phyloP scores from a whole-genome alignment of 2,329 filamentous ascomycete genomes.

The Pseudocercospora vitis region DNA sequence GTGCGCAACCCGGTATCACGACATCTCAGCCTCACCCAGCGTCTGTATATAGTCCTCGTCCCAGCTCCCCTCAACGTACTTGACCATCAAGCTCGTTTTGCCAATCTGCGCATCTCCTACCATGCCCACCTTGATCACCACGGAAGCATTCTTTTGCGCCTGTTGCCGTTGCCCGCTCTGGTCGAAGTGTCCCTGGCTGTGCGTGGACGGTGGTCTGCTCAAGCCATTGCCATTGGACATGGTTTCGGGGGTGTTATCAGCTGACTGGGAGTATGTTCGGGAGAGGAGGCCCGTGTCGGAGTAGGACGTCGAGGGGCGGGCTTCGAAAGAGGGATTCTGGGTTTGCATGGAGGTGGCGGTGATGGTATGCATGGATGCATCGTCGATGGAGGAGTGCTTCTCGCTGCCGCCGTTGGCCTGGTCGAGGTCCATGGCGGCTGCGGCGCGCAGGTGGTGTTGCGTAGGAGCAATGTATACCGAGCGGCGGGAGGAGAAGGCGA shows the following conservation, averaged over 20 bases:
- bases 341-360: slow-evolving; percentile 43
- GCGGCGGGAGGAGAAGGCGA: background rate
- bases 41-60: slow-evolving; percentile 99
- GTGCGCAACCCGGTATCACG: background rate
- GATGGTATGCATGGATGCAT: slow-evolving; percentile 51
- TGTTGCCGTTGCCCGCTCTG: slow-evolving; percentile 40
- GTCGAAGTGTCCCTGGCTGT: slow-evolving; percentile 35
- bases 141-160: slow-evolving; percentile 57
- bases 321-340: slow-evolving; percentile 41
- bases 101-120: slow-evolving; percentile 98
- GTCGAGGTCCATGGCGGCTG: slow-evolving; percentile 25
- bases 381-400: slow-evolving; percentile 41
- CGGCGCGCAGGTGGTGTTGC: slow-evolving; percentile 21
- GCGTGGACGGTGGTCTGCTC: slow-evolving; percentile 36
- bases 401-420: slow-evolving; percentile 15
- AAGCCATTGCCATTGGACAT: slow-evolving; percentile 36
- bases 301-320: slow-evolving; percentile 55
- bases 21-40: slow-evolving; percentile 57
- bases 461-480: background rate
- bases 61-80: slow-evolving; percentile 99
- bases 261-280: slow-evolving; percentile 47
- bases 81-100: slow-evolving; percentile 99
- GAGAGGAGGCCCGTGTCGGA: slow-evolving; percentile 49
- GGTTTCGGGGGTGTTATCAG: slow-evolving; percentile 42
- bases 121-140: slow-evolving; percentile 99